Evolutionary conservation across 805 yeast genomes (phyloP), one percentile per base, ranked within the genome.

Genomic region (Barnettozyma sp.): DNA sequence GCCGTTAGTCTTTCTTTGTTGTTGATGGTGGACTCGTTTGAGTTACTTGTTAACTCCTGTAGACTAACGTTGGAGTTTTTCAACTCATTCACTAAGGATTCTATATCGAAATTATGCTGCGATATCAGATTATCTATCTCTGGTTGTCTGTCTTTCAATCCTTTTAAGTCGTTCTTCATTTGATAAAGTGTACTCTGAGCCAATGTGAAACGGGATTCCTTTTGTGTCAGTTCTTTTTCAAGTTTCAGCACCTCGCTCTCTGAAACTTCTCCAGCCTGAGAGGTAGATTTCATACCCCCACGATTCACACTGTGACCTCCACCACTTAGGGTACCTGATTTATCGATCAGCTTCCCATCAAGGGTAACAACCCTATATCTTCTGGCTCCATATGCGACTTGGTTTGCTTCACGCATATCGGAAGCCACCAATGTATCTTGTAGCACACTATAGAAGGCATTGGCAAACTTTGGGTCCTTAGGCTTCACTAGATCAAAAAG

Each of bases 271-370:
- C 62, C 48, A 5, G 62, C 60, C 14, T 72, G 65, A 1, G 51
- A 41, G 0, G 56, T 45, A 1, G 58, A 49, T 39, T 69, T 75
- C 95, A 92, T 86, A 3, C 82, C 79, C 6, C 97, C 98, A 34
- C 71, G 71, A 13, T 72, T 68, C 7, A 69, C 71, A 26, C 71
- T 65, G 36, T 68, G 71, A 35, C 97, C 98, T 60, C 99, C 99
- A 49, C 99, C 99, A 31, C 94, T 77, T 79, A 94, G 78, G 2
- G 97, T 84, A 58, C 99, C 99, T 2, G 95, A 82, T 12, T 80
- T 76, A 50, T 88, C 97, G 38, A 92, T 90, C 16, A 92, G 64
- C 48, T 86, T 82, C 17, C 99, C 99, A 56, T 84, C 94, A 7
- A 87, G 56, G 0, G 97, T 87, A 0, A 94, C 97, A 17, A 90